Conservation (phyloP, 306 rosid genomes). For the Gastrolobium villosum region DNA sequence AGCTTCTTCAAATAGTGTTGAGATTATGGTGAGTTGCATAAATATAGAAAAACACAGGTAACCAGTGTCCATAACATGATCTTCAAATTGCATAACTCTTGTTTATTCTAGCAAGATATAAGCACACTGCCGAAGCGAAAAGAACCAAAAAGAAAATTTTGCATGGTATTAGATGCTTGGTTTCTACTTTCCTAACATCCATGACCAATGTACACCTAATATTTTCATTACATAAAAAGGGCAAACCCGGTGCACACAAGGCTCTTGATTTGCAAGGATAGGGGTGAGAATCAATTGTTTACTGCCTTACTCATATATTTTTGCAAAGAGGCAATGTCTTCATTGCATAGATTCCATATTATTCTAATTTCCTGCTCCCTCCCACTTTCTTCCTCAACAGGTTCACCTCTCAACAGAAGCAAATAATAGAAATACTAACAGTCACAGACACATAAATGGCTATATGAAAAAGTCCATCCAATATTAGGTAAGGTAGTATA, state of each 20-base stretch:
- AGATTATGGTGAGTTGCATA: not conserved
- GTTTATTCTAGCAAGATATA: constrained; percentile 27
- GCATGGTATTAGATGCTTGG: constrained; percentile 23
- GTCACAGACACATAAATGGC: constrained; percentile 10
- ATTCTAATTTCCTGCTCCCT: not conserved
- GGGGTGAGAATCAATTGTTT: too few species aligned
- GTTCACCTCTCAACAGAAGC: constrained; percentile 19
- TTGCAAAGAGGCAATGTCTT: too few species aligned
- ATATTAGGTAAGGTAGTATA: not conserved
- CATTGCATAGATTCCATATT: not conserved
- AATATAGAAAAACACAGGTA: not conserved
- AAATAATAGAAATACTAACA: not conserved
- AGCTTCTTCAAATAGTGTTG: not conserved
- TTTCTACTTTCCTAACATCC: not conserved
- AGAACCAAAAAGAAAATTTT: not conserved
- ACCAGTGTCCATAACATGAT: constrained; percentile 20
- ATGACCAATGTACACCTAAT: not conserved
- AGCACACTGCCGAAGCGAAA: constrained; percentile 18
- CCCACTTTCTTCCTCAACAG: not conserved
- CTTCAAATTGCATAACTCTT: constrained; percentile 23
- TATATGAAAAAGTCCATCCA: not conserved
- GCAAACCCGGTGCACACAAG: too few species aligned
- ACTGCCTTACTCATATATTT: too few species aligned
- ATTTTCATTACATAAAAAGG: not conserved
- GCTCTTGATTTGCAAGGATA: too few species aligned